phyloP scores from a whole-genome alignment of 2,329 filamentous ascomycete species.

The Fusarium sambucinum region DNA sequence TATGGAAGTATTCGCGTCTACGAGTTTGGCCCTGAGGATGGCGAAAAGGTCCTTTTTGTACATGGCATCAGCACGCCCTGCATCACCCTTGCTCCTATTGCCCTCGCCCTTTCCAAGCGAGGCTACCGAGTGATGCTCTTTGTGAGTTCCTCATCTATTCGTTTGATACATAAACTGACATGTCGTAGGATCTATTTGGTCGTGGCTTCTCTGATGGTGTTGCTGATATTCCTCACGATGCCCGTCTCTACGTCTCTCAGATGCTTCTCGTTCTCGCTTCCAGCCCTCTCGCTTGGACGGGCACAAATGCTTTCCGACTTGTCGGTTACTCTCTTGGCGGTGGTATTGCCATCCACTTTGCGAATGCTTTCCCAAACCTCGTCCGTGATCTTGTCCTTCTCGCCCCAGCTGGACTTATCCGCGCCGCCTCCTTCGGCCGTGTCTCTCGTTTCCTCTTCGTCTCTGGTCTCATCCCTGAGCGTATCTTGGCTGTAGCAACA shows the following conservation, averaged over 20 bases:
- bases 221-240: conserved; percentile 75
- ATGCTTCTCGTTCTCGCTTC: conserved; percentile 78
- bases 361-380: conserved; percentile 76
- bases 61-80: conserved; percentile 89
- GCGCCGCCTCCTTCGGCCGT: conserved; percentile 64
- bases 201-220: conserved; percentile 76
- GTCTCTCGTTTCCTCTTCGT: conserved; percentile 65
- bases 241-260: conserved; percentile 78
- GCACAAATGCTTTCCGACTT: conserved; percentile 69
- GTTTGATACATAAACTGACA: conserved; percentile 8
- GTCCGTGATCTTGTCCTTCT: conserved; percentile 79
- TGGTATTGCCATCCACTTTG: conserved; percentile 80
- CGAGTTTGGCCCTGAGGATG: conserved; percentile 82
- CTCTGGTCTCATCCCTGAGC: conserved; percentile 66
- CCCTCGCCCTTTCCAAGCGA: conserved; percentile 72
- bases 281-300: conserved; percentile 76
- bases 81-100: conserved; percentile 76
- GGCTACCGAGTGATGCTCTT: conserved; percentile 87
- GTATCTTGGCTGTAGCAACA: conserved; percentile 62
- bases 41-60: conserved; percentile 80
- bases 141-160: conserved; percentile 52
- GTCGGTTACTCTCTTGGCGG: conserved; percentile 88
- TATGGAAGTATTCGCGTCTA: conserved; percentile 84
- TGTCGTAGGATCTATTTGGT: conserved; percentile 72
- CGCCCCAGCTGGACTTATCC: conserved; percentile 81